Evolutionary conservation across 257 asterid genomes (phyloP), one percentile per base, ranked within the genome.

Genomic region (Rhazya stricta): DNA sequence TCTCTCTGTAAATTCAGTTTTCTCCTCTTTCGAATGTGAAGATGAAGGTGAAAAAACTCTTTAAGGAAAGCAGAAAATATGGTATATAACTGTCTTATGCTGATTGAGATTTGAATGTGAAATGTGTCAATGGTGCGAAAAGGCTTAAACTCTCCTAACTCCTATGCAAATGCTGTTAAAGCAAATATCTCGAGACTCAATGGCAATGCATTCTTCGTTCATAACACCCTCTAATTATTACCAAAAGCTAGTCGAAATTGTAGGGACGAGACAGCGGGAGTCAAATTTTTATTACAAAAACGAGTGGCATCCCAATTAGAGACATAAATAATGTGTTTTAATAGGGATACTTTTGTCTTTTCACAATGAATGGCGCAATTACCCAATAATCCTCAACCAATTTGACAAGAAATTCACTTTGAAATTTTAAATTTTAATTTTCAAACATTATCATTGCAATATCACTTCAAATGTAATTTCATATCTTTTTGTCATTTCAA

Each of bases 191-290:
- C 81, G 62, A 71, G 66, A 46, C 83, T 87, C 86, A 82, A 79
- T 70, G 91, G 90, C 88, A 75, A 77, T 71, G 77, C 78, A 62
- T 86, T 75, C 60, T 78, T 82, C 82, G 74, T 81, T 80, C 58
- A 67, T 66, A 77, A 60, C 75, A 83, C 73, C 83, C 69, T 69
- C 43, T 77, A 79, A 74, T 79, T 67, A 34, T 68, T 63, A 79
- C 81, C 80, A 68, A 81, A 71, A 75, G 72, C 80, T 79, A 57
- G 9, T 82, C 88, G 79, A 83, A 78, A 80, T 42, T 83, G 77
- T 79, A 78, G 89, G 85, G 27, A 56, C 12, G 34, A 56, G 32
- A 56, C 63, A 25, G 13, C 15, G 9, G n/a, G n/a, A n/a, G n/a
- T n/a, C n/a, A n/a, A n/a, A n/a, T n/a, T n/a, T n/a, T n/a, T n/a